Evolutionary conservation across 345 rosid species (phyloP).

Genomic region (Rubroshorea leprosula): DNA sequence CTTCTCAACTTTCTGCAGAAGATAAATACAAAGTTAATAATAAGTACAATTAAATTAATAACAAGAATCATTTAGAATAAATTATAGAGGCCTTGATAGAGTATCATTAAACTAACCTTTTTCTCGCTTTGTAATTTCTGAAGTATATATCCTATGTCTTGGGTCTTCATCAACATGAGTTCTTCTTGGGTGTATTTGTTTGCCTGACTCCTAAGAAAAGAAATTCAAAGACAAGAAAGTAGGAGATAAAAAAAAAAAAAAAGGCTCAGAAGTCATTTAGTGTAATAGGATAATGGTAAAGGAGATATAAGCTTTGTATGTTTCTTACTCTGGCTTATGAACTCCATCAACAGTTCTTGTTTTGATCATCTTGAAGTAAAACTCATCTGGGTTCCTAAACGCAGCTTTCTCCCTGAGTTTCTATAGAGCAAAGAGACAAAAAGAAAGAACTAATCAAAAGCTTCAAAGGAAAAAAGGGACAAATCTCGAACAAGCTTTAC

Average conservation of each 20-base stretch:
- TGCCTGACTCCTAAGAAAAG: constrained; percentile 45
- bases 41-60: constrained; percentile 2
- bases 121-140: constrained; percentile 84
- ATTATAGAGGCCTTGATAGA: not conserved
- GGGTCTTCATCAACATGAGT: constrained; percentile 86
- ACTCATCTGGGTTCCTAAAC: not conserved
- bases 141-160: constrained; percentile 78
- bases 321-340: constrained; percentile 59
- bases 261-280: too few species aligned
- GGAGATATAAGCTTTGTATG: too few species aligned
- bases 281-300: not conserved
- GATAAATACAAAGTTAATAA: constrained; percentile 8
- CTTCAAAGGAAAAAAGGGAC: not conserved
- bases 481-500: too few species aligned
- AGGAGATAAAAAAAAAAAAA: constrained; percentile 8
- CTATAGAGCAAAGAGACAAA: not conserved
- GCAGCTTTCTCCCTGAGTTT: not conserved
- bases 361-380: constrained; percentile 58
- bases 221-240: not conserved
- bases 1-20: constrained; percentile 77
- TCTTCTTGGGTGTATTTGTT: constrained; percentile 75
- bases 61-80: too few species aligned
- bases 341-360: constrained; percentile 49
- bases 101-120: constrained; percentile 29
- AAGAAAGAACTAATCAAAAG: not conserved